A percentile compares a stretch with the other conserved stretches of the same genome.
Conservation (phyloP, 1,284 basidiomycete species). For the Pyrrhoderma lamaoense region DNA sequence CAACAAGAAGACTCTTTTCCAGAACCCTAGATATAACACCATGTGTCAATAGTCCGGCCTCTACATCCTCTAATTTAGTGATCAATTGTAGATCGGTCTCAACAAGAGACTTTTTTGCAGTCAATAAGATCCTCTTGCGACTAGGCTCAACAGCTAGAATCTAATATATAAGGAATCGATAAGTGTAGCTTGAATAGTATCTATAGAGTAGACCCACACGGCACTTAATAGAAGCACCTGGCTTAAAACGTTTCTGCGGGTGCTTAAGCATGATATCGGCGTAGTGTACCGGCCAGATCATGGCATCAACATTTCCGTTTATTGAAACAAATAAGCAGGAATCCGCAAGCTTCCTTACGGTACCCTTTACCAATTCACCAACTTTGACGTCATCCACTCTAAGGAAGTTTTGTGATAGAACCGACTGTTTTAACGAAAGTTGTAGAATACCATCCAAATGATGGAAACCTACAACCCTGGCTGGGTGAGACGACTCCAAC, state of each 20-base stretch:
- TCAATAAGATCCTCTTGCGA: slow-evolving; percentile 78
- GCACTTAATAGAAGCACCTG: slow-evolving; percentile 80
- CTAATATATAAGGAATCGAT: slow-evolving; percentile 32
- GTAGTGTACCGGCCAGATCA: slow-evolving; percentile 93
- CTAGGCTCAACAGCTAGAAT: slow-evolving; percentile 83
- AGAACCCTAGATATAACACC: slow-evolving; percentile 79
- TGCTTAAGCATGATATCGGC: slow-evolving; percentile 91
- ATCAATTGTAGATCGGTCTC: slow-evolving; percentile 74
- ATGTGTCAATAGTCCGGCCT: slow-evolving; percentile 69
- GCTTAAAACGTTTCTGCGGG: slow-evolving; percentile 88
- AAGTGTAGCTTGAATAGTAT: neutral
- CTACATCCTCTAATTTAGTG: slow-evolving; percentile 58
- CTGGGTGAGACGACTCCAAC: slow-evolving; percentile 71
- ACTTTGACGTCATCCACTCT: slow-evolving; percentile 79
- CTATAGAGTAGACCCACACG: slow-evolving; percentile 44
- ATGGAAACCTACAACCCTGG: slow-evolving; percentile 86
- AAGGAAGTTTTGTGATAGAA: slow-evolving; percentile 85
- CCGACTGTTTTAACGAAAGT: slow-evolving; percentile 75
- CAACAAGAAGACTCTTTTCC: slow-evolving; percentile 75
- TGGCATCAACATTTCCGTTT: slow-evolving; percentile 82
- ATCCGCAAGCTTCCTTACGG: slow-evolving; percentile 76
- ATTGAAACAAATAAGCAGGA: slow-evolving; percentile 80
- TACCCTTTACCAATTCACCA: slow-evolving; percentile 80
- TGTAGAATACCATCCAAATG: slow-evolving; percentile 85
- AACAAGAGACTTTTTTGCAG: slow-evolving; percentile 88